Conservation (phyloP, 2,329 filamentous ascomycete species). For the Alternaria rosae region DNA sequence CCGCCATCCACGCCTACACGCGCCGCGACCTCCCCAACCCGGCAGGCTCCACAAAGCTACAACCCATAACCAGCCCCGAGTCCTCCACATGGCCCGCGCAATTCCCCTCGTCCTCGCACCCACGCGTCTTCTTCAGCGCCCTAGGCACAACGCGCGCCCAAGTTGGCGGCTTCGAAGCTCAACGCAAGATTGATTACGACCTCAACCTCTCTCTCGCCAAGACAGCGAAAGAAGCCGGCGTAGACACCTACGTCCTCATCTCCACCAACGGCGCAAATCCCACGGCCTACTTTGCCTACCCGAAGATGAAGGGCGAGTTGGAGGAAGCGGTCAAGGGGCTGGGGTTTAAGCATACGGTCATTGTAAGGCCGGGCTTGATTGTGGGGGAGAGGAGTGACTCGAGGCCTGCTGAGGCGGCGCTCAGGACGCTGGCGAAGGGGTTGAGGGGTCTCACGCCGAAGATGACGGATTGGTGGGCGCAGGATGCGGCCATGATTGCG, state of each 20-base stretch:
- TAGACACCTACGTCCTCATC: slow-evolving; percentile 79
- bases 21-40: slow-evolving; percentile 66
- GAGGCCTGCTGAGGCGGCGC: slow-evolving; percentile 64
- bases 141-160: slow-evolving; percentile 80
- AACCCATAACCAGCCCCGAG: slow-evolving; percentile 72
- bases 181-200: slow-evolving; percentile 89
- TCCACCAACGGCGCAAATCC: slow-evolving; percentile 64
- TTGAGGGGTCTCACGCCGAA: slow-evolving; percentile 56
- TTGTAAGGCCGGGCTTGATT: slow-evolving; percentile 77
- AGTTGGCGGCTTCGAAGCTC: slow-evolving; percentile 78
- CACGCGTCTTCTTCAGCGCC: slow-evolving; percentile 74
- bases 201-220: slow-evolving; percentile 81
- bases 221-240: slow-evolving; percentile 75
- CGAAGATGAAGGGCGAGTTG: slow-evolving; percentile 84
- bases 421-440: slow-evolving; percentile 63
- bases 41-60: slow-evolving; percentile 65
- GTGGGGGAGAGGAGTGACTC: slow-evolving; percentile 72
- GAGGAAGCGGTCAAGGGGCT: slow-evolving; percentile 78
- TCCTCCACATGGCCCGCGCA: slow-evolving; percentile 69
- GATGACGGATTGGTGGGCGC: slow-evolving; percentile 71
- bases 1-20: slow-evolving; percentile 68
- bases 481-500: slow-evolving; percentile 77
- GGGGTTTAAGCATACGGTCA: slow-evolving; percentile 79
- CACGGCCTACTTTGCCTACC: slow-evolving; percentile 62
- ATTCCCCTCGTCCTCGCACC: slow-evolving; percentile 66